Base-by-base conservation (phyloP, 441 rosid species). In the Caryocar brasiliense region DNA sequence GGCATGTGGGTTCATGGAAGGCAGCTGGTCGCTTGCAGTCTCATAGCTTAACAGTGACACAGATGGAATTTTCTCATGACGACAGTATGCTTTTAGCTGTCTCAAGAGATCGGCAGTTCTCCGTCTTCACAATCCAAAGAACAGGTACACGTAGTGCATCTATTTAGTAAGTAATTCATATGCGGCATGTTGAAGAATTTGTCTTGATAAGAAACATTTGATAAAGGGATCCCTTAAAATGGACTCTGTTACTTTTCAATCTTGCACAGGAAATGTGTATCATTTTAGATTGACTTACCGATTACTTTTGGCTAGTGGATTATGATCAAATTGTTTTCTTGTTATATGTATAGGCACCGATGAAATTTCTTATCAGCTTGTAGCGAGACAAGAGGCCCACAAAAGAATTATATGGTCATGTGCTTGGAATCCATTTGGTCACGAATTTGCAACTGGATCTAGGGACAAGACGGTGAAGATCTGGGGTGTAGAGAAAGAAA, bases 391-490 rank as follows among this genome's bases (percentile, higher is more conserved):
- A 51, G 92, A 87, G 67, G 95, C 89, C 15, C 98, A 88, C 79
- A 85, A 91, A 72, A 78, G 98, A 70, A 87, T 92, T 65, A 92
- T 92, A 60, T 88, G 98, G 98, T 71, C 98, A 15, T 92, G 95
- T 67, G 71, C 92, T 35, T 92, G 97, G 98, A 88, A 85, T 59
- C 98, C 98, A 25, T 88, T 72, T 52, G 81, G 89, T 51, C 87
- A 79, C 40, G 92, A 88, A 48, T 92, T 88, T 42, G 86, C 95
- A 43, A 92, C 96, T 10, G 94, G 92, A 30, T 92, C 98, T 8
- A 80, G 98, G 59, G 97, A 92, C 71, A 92, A 82, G 70, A 82
- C 90, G 0, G 95, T 92, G 55, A 92, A 92, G 69, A 77, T 92
- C 61, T 92, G 97, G 98, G 76, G 75, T 6, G 70, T 82, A 4